Conservation (phyloP, 2,329 filamentous ascomycete species). For the Hypoxylon sp. region DNA sequence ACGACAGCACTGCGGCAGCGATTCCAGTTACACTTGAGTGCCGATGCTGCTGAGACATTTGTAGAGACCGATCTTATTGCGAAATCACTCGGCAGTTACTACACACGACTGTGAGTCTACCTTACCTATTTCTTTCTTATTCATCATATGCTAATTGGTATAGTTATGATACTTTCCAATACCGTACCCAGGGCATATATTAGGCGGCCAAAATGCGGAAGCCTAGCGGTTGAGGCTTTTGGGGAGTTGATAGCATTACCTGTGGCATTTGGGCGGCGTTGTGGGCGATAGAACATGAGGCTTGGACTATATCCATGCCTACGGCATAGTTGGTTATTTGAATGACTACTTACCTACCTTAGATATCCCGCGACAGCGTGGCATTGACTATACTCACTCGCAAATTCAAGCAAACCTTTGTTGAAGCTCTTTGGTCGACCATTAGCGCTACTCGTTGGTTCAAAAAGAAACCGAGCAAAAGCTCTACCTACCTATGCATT, state of each 20-base stretch:
- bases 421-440: constrained; percentile 19
- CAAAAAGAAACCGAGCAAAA: background rate
- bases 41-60: constrained; percentile 81
- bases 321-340: constrained; percentile 34
- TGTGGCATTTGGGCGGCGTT: constrained; percentile 49
- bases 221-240: constrained; percentile 25
- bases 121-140: constrained; percentile 4
- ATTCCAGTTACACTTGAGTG: constrained; percentile 83
- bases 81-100: constrained; percentile 87
- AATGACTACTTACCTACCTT: constrained; percentile 38
- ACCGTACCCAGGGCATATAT: constrained; percentile 87
- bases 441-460: constrained; percentile 8
- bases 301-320: constrained; percentile 40
- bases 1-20: constrained; percentile 74
- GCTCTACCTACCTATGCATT: no score
- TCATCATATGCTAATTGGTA: constrained; percentile 24
- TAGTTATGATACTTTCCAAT: constrained; percentile 87
- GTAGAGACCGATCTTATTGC: constrained; percentile 81
- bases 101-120: constrained; percentile 78
- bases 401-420: constrained; percentile 30
- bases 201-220: constrained; percentile 51
- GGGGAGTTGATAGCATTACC: constrained; percentile 38
- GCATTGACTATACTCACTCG: no score
- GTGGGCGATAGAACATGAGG: constrained; percentile 42
- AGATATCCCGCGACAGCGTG: no score